A percentile compares a stretch with the other conserved stretches of the same genome.
phyloP scores from a whole-genome alignment of 768 basidiomycete species.

The Russula earlei region DNA sequence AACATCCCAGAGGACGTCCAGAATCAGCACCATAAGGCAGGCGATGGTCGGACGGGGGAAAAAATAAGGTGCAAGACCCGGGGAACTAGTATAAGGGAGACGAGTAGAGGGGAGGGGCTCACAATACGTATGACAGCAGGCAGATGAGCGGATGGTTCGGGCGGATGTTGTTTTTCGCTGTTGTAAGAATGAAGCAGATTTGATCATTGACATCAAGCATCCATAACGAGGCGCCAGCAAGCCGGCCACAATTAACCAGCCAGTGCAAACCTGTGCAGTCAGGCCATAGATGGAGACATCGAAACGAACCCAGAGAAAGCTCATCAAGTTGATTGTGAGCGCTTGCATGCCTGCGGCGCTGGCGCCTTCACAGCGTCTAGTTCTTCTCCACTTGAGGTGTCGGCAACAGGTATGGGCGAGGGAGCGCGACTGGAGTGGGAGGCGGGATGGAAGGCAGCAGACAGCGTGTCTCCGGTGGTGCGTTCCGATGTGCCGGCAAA shows the following conservation, averaged over 20 bases:
- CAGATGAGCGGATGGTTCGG: conserved; percentile 16
- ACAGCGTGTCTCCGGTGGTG: too few species aligned
- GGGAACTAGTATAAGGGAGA: conserved; percentile 20
- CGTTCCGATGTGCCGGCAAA: too few species aligned
- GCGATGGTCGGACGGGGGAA: conserved; percentile 11
- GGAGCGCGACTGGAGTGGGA: too few species aligned
- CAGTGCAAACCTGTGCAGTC: conserved; percentile 16
- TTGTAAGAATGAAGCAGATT: conserved; percentile 16
- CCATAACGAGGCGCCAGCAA: conserved; percentile 14
- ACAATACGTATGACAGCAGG: conserved; percentile 21
- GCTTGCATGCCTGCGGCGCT: too few species aligned
- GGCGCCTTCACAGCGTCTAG: too few species aligned
- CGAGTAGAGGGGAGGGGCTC: conserved; percentile 4
- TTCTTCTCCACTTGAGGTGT: too few species aligned
- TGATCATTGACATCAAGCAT: conserved; percentile 13
- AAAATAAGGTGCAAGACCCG: conserved; percentile 8
- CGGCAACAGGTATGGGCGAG: too few species aligned
- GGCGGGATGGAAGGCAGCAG: too few species aligned
- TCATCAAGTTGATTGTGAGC: too few species aligned
- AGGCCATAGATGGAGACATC: conserved; percentile 10
- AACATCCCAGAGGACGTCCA: conserved; percentile 34
- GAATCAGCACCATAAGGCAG: conserved; percentile 11
- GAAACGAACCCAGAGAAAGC: conserved; percentile 7
- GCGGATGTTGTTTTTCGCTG: conserved; percentile 12
- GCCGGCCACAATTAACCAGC: conserved; percentile 17